These are phyloP conservation scores for Luffa acutangula DNA, from an alignment of 306 rosid genomes.

Conservation along the genomic window DNA sequence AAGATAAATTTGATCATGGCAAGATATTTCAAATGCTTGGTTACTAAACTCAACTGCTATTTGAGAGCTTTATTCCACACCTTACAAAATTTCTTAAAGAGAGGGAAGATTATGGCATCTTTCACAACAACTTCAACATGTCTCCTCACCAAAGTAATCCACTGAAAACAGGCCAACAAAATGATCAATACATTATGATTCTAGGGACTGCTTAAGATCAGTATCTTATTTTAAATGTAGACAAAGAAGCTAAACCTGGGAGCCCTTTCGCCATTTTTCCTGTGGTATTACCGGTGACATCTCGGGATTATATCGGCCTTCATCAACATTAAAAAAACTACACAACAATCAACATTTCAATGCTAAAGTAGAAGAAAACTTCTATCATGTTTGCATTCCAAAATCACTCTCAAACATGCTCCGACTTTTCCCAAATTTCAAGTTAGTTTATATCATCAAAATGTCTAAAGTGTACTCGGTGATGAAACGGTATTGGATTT, in stretches of 20 bases:
- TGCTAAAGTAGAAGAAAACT: neutral
- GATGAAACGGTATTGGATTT: neutral
- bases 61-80: neutral
- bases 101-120: conserved; percentile 12
- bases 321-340: conserved; percentile 78
- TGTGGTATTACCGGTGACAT: conserved; percentile 70
- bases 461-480: neutral
- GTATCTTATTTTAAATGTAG: neutral
- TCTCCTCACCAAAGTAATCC: conserved; percentile 23
- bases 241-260: conserved; percentile 42
- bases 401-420: too few relatives aligned
- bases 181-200: neutral
- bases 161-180: conserved; percentile 6
- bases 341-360: conserved; percentile 5
- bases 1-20: neutral
- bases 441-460: neutral
- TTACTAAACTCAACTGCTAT: neutral
- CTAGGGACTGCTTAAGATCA: neutral
- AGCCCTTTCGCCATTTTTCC: conserved; percentile 90
- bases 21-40: neutral
- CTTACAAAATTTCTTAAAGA: conserved; percentile 22
- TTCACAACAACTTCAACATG: conserved; percentile 23
- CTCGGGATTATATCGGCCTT: conserved; percentile 71
- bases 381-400: too few relatives aligned
- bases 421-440: too few relatives aligned